Base-by-base conservation (phyloP, 164 flowering plant genomes). In the Aristolochia contorta region DNA sequence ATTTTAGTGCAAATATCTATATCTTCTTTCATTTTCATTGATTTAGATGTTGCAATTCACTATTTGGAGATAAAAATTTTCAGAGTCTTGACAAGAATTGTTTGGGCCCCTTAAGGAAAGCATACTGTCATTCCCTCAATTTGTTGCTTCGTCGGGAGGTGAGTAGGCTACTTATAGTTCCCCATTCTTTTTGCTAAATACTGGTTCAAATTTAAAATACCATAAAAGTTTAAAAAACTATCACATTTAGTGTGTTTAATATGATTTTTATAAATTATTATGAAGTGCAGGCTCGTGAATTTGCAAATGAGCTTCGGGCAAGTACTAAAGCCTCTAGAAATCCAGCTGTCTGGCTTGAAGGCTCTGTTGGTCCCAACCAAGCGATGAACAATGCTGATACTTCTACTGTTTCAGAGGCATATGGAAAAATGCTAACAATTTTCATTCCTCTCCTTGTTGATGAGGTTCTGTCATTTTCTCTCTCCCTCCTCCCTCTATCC, bases 251-350 rank as follows among this genome's bases (percentile, higher is more conserved):
- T 49, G 41, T 24, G 41, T 50, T 18, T 59, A 24, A 64, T 56
- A 71, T 50, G 41, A 16, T 57, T 60, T 71, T 14, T 22, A 22
- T 22, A 15, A 5, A 53, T 5, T 23, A 9, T 51, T 30, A 59
- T 66, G 56, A 60, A 58, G 47, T 67, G 43, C 78, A 93, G 99
- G 99, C 97, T 67, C 97, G 99, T 45, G 99, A 93, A 65, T 93
- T 88, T 81, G 96, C 99, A 60, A 93, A 90, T 84, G 99, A 93
- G 68, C 96, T 93, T 67, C 97, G 97, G 79, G 96, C 97, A 64
- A 82, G 97, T 71, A 90, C 96, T 25, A 93, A 93, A 73, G 92
- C 92, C 68, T 80, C 97, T 56, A 86, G 80, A 71, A 90, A 80
- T 78, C 87, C 94, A 56, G 76, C 86, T 48, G 86, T 85, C 60